Conservation (phyloP, 2,329 filamentous ascomycete genomes). For the Trichophyton simii region DNA sequence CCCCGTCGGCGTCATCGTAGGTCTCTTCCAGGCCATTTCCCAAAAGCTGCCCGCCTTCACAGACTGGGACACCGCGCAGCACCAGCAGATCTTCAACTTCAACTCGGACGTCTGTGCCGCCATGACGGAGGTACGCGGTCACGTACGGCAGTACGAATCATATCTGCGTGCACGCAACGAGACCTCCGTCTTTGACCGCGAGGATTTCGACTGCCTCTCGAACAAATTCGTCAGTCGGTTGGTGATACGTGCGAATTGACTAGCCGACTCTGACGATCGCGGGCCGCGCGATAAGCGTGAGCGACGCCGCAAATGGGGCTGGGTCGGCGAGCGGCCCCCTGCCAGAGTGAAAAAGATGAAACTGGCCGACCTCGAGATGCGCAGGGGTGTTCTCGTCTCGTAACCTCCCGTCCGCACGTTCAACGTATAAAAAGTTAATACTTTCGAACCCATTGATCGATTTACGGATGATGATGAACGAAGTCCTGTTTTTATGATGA, state of each 20-base stretch:
- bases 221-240: slow-evolving; percentile 97
- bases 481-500: no score
- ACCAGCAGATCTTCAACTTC: slow-evolving; percentile 80
- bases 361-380: not conserved
- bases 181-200: slow-evolving; percentile 65
- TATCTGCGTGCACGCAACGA: slow-evolving; percentile 63
- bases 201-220: slow-evolving; percentile 87
- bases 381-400: not conserved
- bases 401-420: no score
- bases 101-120: slow-evolving; percentile 87
- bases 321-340: not conserved
- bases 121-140: slow-evolving; percentile 87
- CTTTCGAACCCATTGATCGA: no score
- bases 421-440: no score
- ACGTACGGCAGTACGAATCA: slow-evolving; percentile 90
- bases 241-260: slow-evolving; percentile 79
- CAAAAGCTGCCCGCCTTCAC: slow-evolving; percentile 87
- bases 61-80: slow-evolving; percentile 87
- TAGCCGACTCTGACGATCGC: not conserved
- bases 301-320: not conserved
- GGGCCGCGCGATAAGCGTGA: not conserved
- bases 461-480: not conserved
- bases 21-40: slow-evolving; percentile 93
- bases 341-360: not conserved
- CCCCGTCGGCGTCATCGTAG: slow-evolving; percentile 89